Base-by-base conservation (phyloP, 306 rosid genomes). In the Cyamopsis tetragonoloba region DNA sequence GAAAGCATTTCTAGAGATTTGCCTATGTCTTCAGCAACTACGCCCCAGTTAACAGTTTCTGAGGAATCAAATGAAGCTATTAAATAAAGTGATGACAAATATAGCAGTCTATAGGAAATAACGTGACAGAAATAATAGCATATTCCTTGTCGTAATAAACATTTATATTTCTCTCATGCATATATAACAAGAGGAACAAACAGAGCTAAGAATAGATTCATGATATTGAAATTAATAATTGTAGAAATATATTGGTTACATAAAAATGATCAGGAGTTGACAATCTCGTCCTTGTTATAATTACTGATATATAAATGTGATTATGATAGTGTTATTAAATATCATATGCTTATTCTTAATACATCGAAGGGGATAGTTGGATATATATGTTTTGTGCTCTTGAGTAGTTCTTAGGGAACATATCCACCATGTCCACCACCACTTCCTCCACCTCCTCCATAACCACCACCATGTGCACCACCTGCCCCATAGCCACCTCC, bases 391-490 rank as follows among this genome's bases (percentile, higher is more conserved):
- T 11, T 5, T 35, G 66, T 38, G 7, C 15, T 6, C 6, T 17
- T 24, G 34, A 70, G 9, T 39, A 58, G 57, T 68, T 69, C 53
- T 63, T 18, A 85, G 19, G 88, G 92, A 26, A 69, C 68, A 77
- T 87, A 83, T 57, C 89, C 89, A 31, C 89, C 96, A 34, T 81
- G 76, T 7, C 92, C 86, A 2, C 85, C 92, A 0, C 83, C 86
- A 44, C 68, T 81, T 61, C 79, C 79, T 1, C 87, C 85, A 35
- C 87, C 92, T 22, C 77, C 69, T 11, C 86, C 81, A 9, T 6
- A 53, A 4, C 73, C 68, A 34, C 66, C 66, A 14, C 73, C 73
- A 4, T 64, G 56, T 34, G 64, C 74, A 43, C 88, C 83, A 19
- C 82, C 91, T 12, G 62, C 66, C 4, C 83, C 79, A 2, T 82